Evolutionary conservation across 2,329 filamentous ascomycete species (phyloP).

Genomic region (Cytospora piceicola): DNA sequence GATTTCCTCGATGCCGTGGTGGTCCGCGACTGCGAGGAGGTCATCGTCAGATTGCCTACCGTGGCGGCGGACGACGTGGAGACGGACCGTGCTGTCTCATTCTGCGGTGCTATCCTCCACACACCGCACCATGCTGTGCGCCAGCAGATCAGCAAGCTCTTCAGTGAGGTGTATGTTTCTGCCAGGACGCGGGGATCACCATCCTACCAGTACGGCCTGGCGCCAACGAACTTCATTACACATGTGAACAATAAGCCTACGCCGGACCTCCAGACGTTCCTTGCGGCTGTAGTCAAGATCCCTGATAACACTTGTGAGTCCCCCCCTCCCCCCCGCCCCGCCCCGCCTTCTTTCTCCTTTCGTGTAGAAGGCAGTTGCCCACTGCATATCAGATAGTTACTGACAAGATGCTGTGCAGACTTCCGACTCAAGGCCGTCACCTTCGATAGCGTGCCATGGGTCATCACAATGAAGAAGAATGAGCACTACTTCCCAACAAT

Average conservation of each 20-base stretch:
- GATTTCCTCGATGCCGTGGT: conserved; percentile 82
- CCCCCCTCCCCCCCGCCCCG: not conserved
- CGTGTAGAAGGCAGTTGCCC: not conserved
- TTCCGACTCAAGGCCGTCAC: conserved; percentile 97
- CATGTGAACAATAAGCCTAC: conserved; percentile 91
- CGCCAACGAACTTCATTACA: conserved; percentile 96
- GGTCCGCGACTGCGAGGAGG: conserved; percentile 80
- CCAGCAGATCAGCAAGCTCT: conserved; percentile 95
- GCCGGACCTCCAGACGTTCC: conserved; percentile 78
- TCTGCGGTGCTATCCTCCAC: conserved; percentile 93
- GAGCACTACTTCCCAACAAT: conserved; percentile 87
- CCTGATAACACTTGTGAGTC: conserved; percentile 86
- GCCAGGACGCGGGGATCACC: conserved; percentile 82
- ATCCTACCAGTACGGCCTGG: conserved; percentile 86
- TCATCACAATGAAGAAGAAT: conserved; percentile 99
- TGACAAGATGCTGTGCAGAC: conserved; percentile 54
- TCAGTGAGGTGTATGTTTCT: conserved; percentile 95
- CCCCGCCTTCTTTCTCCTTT: not conserved
- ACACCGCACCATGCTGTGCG: conserved; percentile 93
- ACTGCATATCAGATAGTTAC: not conserved
- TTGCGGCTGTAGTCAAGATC: conserved; percentile 81
- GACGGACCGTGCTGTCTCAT: conserved; percentile 88
- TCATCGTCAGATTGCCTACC: conserved; percentile 77
- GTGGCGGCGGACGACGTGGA: conserved; percentile 89
- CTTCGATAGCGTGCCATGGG: conserved; percentile 97